Evolutionary conservation across 768 basidiomycete genomes (phyloP).

Genomic region (Rhizopogon salebrosus): DNA sequence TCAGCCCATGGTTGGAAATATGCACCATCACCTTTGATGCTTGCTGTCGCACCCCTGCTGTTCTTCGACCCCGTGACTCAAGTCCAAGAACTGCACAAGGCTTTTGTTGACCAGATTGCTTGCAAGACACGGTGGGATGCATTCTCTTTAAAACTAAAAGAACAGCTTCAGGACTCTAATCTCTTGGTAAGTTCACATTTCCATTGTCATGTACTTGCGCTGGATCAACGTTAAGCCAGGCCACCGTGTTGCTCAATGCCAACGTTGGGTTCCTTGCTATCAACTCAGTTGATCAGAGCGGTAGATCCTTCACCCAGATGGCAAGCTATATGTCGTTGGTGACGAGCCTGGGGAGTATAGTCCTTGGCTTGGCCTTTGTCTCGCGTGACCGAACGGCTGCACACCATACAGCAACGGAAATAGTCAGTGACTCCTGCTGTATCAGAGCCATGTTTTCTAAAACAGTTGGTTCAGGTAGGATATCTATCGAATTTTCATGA

Average conservation of each 20-base stretch:
- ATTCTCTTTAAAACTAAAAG: constrained; percentile 38
- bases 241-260: constrained; percentile 51
- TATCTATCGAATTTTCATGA: constrained; percentile 18
- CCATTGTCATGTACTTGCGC: background rate
- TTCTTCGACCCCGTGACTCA: constrained; percentile 49
- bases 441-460: background rate
- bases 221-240: constrained; percentile 25
- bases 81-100: constrained; percentile 37
- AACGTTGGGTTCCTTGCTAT: constrained; percentile 62
- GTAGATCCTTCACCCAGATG: constrained; percentile 27
- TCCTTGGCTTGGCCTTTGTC: constrained; percentile 38
- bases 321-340: constrained; percentile 41
- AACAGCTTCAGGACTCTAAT: constrained; percentile 48
- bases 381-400: constrained; percentile 34
- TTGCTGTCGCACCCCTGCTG: constrained; percentile 34
- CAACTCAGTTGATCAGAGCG: constrained; percentile 29
- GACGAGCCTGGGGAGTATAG: constrained; percentile 35
- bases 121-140: constrained; percentile 37
- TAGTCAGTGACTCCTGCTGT: constrained; percentile 24
- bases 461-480: background rate
- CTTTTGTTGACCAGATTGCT: constrained; percentile 45
- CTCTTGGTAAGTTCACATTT: constrained; percentile 38
- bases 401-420: constrained; percentile 24
- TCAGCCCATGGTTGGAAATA: constrained; percentile 24
- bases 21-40: constrained; percentile 32